Evolutionary conservation across 495 filamentous ascomycete species (phyloP).

Genomic region (Sabuloglossum arenarium): DNA sequence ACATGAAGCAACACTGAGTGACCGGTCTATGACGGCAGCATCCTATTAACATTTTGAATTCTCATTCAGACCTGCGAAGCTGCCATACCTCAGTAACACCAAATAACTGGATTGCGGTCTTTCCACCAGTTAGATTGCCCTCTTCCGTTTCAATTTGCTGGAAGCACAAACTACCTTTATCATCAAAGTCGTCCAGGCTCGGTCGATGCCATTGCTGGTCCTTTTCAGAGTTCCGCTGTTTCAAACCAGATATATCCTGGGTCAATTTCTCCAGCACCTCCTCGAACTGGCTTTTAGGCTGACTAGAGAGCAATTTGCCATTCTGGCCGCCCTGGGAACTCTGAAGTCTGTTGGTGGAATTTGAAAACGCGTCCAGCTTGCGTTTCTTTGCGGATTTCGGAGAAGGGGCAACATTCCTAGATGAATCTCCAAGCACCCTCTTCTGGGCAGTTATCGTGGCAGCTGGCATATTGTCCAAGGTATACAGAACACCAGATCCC

Average conservation of each 20-base stretch:
- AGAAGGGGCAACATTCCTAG: conserved; percentile 23
- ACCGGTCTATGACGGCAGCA: conserved; percentile 31
- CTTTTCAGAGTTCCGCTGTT: conserved; percentile 67
- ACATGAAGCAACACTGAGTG: conserved; percentile 93
- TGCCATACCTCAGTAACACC: conserved; percentile 76
- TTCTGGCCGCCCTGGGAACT: conserved; percentile 36
- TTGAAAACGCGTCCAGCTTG: conserved; percentile 41
- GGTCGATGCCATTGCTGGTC: conserved; percentile 91
- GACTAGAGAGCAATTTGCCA: conserved; percentile 48
- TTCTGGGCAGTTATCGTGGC: conserved; percentile 30
- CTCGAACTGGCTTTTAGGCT: conserved; percentile 84
- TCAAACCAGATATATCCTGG: conserved; percentile 72
- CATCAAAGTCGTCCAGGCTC: conserved; percentile 46
- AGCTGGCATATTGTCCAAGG: conserved; percentile 24
- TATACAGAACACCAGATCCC: background rate
- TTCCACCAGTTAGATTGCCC: conserved; percentile 50
- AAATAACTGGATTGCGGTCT: conserved; percentile 66
- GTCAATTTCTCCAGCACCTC: conserved; percentile 86
- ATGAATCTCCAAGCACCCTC: conserved; percentile 36
- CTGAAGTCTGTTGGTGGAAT: conserved; percentile 32
- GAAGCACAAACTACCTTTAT: conserved; percentile 56
- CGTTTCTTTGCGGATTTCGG: conserved; percentile 48
- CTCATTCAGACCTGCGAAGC: background rate
- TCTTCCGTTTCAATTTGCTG: conserved; percentile 95
- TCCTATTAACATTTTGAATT: conserved; percentile 4